Evolutionary conservation across 1,284 basidiomycete genomes (phyloP).

Genomic region (Ceratorhiza oryzae-sativae): DNA sequence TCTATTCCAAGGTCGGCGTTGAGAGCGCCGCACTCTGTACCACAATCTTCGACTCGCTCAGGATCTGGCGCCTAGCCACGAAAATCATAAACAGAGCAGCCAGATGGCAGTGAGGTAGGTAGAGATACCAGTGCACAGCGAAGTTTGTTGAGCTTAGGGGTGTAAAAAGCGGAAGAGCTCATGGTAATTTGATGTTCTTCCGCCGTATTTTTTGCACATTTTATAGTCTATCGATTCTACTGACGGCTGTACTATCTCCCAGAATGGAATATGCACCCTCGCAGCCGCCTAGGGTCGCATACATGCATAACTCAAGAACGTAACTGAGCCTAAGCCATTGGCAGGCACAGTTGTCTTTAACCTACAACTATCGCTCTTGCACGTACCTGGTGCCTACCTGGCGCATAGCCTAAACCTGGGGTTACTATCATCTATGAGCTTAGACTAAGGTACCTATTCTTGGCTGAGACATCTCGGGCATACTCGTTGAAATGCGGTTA

Average conservation of each 20-base stretch:
- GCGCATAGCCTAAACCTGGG: not conserved
- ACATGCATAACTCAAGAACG: not conserved
- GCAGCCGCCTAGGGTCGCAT: not conserved
- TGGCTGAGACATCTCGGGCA: too few relatives aligned
- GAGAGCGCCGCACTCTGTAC: constrained; percentile 1
- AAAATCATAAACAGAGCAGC: constrained; percentile 2
- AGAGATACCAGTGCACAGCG: not conserved
- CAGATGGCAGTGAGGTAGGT: not conserved
- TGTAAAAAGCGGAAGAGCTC: not conserved
- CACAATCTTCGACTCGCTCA: not conserved
- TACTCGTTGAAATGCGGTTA: not conserved
- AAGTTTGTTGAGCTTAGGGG: not conserved
- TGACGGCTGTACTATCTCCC: not conserved
- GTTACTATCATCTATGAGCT: not conserved
- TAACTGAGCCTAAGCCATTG: too few relatives aligned
- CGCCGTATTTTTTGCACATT: not conserved
- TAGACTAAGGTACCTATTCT: not conserved
- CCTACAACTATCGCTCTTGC: too few relatives aligned
- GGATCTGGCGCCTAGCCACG: constrained; percentile 9
- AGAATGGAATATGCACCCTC: not conserved
- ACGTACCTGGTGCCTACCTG: too few relatives aligned
- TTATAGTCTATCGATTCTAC: not conserved
- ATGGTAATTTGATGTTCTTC: not conserved
- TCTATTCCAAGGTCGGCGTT: constrained; percentile 23
- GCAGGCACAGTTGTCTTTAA: too few relatives aligned